phyloP scores from a whole-genome alignment of 2,329 filamentous ascomycete species.

The Trichoderma breve region DNA sequence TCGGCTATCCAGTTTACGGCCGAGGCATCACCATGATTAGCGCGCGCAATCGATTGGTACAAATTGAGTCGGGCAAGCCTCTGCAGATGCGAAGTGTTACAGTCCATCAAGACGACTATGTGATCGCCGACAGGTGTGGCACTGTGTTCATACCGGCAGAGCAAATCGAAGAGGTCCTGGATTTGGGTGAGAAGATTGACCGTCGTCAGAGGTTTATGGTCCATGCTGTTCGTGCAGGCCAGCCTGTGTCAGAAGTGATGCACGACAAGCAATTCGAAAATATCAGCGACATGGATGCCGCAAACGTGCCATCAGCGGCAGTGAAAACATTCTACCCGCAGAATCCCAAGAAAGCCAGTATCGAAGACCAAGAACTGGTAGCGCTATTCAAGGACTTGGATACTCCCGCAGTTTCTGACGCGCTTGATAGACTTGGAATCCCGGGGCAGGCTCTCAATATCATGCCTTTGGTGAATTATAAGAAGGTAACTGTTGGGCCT shows the following conservation, averaged over 20 bases:
- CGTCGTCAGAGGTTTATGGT: not conserved
- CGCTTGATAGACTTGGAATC: not conserved
- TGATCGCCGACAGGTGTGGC: not conserved
- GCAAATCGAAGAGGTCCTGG: not conserved
- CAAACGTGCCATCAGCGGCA: too few relatives aligned
- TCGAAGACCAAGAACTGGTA: not conserved
- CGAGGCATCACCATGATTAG: not conserved
- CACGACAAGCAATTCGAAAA: not conserved
- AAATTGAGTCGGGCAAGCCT: not conserved
- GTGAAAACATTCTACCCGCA: too few relatives aligned
- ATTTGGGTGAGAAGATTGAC: not conserved
- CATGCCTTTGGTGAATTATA: not conserved
- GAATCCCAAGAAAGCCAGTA: not conserved
- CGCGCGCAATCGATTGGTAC: not conserved
- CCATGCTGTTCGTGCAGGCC: not conserved
- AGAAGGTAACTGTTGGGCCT: not conserved
- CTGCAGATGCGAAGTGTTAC: not conserved
- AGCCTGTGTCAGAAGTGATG: not conserved
- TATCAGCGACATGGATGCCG: not conserved
- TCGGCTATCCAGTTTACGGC: not conserved
- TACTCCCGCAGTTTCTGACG: not conserved
- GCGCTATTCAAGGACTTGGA: not conserved
- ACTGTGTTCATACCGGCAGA: not conserved
- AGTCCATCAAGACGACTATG: not conserved
- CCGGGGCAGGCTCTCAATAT: not conserved